Percentiles rank a stretch among this genome's conserved stretches.
These are phyloP conservation scores for Lasiodiplodia sp. DNA, from an alignment of 2,329 filamentous ascomycete genomes.

Conservation along the genomic window DNA sequence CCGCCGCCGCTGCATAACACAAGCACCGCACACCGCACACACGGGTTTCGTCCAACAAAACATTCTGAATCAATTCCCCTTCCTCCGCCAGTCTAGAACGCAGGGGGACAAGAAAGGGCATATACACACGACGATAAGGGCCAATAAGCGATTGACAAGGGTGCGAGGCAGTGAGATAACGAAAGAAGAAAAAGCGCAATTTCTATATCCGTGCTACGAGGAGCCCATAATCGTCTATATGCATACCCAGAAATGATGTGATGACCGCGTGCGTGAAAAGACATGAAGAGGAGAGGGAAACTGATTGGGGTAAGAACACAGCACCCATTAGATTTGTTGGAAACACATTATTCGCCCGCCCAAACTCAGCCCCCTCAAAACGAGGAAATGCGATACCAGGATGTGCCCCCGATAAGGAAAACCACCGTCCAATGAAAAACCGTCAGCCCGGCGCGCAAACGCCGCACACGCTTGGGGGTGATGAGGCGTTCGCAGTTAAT, in stretches of 20 bases:
- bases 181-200: neutral
- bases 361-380: neutral
- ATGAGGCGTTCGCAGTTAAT: too few relatives aligned
- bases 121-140: neutral
- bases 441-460: too few relatives aligned
- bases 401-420: neutral
- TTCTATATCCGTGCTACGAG: neutral
- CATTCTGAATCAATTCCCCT: neutral
- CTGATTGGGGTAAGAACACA: neutral
- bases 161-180: neutral
- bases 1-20: too few relatives aligned
- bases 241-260: neutral
- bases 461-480: too few relatives aligned
- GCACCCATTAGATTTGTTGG: neutral
- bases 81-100: neutral
- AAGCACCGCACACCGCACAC: too few relatives aligned
- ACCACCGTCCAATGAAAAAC: too few relatives aligned
- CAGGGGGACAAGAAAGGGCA: neutral
- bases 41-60: neutral
- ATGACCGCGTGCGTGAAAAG: neutral
- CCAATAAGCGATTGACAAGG: neutral
- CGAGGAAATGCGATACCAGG: neutral
- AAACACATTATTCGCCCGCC: neutral
- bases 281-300: neutral
- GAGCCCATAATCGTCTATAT: neutral